Conservation (phyloP, 2,329 filamentous ascomycete genomes). For the Fusarium floridanum region DNA sequence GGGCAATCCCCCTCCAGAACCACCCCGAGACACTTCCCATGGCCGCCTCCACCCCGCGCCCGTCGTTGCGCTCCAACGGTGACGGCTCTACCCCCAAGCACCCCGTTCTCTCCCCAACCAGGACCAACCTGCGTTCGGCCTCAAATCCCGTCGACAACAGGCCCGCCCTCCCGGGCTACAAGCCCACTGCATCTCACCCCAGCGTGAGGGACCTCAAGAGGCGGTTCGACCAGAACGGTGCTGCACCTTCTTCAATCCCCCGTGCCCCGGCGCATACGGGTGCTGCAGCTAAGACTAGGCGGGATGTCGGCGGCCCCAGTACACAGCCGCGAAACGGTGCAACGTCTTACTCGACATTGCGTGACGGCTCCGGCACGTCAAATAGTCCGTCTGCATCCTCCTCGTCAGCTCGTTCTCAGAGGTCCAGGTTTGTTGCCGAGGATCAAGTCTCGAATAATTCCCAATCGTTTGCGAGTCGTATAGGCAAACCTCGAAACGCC, state of each 20-base stretch:
- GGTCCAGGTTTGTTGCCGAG: slow-evolving; percentile 62
- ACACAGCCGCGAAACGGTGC: slow-evolving; percentile 52
- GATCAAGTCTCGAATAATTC: slow-evolving; percentile 66
- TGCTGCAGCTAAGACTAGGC: slow-evolving; percentile 50
- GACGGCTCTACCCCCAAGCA: slow-evolving; percentile 64
- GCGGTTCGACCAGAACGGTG: slow-evolving; percentile 77
- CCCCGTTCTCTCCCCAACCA: slow-evolving; percentile 52
- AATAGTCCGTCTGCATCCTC: slow-evolving; percentile 33
- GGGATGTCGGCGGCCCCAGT: slow-evolving; percentile 50
- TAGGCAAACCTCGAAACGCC: slow-evolving; percentile 63
- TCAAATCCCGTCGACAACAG: slow-evolving; percentile 61
- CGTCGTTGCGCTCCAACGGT: slow-evolving; percentile 63
- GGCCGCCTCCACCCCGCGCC: slow-evolving; percentile 57
- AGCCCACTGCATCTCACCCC: slow-evolving; percentile 61
- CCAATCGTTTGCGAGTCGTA: slow-evolving; percentile 71
- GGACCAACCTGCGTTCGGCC: too few species aligned
- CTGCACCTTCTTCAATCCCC: slow-evolving; percentile 48
- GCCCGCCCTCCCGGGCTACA: slow-evolving; percentile 47
- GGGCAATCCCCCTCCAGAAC: slow-evolving; percentile 53
- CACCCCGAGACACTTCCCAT: slow-evolving; percentile 53
- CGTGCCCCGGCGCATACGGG: slow-evolving; percentile 53
- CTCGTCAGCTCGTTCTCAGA: slow-evolving; percentile 55
- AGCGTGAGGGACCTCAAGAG: slow-evolving; percentile 86
- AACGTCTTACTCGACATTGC: slow-evolving; percentile 57
- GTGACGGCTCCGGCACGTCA: slow-evolving; percentile 48